Percentiles rank a stretch among this genome's conserved stretches.
phyloP scores from a whole-genome alignment of 2,329 filamentous ascomycete species.

The Diplodia intermedia region DNA sequence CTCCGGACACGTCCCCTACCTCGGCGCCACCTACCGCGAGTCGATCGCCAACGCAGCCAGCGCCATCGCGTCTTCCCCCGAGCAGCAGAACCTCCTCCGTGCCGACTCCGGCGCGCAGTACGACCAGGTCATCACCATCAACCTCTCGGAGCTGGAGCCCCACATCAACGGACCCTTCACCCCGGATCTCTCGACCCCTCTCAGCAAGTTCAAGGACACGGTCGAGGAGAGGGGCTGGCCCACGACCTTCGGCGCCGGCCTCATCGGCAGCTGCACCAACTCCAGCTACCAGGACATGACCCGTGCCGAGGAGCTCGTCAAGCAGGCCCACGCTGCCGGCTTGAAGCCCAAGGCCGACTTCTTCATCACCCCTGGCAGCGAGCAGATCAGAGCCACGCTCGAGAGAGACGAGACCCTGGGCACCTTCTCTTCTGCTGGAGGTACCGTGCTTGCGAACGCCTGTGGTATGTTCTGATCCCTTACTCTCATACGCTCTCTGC shows the following conservation, averaged over 20 bases:
- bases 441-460: constrained; percentile 89
- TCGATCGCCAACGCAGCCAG: constrained; percentile 73
- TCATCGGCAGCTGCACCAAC: constrained; percentile 99
- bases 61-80: constrained; percentile 64
- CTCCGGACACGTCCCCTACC: constrained; percentile 80
- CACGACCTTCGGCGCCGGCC: constrained; percentile 84
- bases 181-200: constrained; percentile 89
- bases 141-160: constrained; percentile 88
- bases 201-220: constrained; percentile 86
- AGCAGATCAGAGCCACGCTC: constrained; percentile 94
- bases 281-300: constrained; percentile 99
- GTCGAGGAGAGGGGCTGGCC: constrained; percentile 90
- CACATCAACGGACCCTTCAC: constrained; percentile 98
- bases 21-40: constrained; percentile 79
- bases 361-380: constrained; percentile 94
- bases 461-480: constrained; percentile 62
- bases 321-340: constrained; percentile 88
- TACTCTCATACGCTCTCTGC: background rate
- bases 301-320: constrained; percentile 87
- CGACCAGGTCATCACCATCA: constrained; percentile 88
- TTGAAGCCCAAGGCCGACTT: constrained; percentile 89
- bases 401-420: constrained; percentile 86
- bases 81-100: constrained; percentile 70
- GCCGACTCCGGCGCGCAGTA: constrained; percentile 86
- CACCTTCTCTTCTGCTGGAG: constrained; percentile 86